phyloP scores from a whole-genome alignment of 2,329 filamentous ascomycete species.

The Paracoccidioides lutzii region DNA sequence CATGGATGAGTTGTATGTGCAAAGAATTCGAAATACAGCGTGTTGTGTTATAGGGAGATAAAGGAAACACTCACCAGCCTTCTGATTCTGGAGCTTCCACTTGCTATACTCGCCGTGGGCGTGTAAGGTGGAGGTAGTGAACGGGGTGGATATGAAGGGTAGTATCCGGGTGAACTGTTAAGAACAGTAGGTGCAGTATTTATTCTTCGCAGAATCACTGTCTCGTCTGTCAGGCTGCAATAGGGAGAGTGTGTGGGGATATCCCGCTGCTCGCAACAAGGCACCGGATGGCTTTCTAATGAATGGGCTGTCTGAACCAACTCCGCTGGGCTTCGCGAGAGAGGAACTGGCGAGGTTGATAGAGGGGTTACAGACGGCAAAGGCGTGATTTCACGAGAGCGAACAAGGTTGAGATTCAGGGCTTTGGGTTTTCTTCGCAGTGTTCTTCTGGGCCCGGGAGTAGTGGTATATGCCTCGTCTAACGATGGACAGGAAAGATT shows the following conservation, averaged over 20 bases:
- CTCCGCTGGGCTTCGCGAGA: not conserved
- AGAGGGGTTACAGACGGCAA: conserved; percentile 10
- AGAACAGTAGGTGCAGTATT: not conserved
- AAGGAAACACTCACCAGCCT: conserved; percentile 9
- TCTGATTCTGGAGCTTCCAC: not conserved
- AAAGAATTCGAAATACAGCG: not conserved
- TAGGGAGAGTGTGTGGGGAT: not conserved
- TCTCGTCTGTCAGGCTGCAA: not conserved
- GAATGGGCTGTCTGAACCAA: not conserved
- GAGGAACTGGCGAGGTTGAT: not conserved
- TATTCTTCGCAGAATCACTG: not conserved
- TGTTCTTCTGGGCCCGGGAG: conserved; percentile 5
- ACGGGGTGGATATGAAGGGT: not conserved
- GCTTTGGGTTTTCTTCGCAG: conserved; percentile 12
- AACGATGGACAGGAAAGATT: conserved; percentile 7
- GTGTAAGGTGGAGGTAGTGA: not conserved
- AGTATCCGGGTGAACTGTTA: not conserved
- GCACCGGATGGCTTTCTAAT: not conserved
- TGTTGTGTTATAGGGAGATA: not conserved
- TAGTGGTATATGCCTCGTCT: not conserved
- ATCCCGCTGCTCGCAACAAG: not conserved
- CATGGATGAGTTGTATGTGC: not conserved
- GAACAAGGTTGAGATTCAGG: conserved; percentile 9
- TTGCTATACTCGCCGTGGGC: not conserved
- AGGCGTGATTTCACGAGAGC: conserved; percentile 5